These are phyloP conservation scores for Trametes polyzona DNA, from an alignment of 1,284 basidiomycete genomes.

Conservation along the genomic window DNA sequence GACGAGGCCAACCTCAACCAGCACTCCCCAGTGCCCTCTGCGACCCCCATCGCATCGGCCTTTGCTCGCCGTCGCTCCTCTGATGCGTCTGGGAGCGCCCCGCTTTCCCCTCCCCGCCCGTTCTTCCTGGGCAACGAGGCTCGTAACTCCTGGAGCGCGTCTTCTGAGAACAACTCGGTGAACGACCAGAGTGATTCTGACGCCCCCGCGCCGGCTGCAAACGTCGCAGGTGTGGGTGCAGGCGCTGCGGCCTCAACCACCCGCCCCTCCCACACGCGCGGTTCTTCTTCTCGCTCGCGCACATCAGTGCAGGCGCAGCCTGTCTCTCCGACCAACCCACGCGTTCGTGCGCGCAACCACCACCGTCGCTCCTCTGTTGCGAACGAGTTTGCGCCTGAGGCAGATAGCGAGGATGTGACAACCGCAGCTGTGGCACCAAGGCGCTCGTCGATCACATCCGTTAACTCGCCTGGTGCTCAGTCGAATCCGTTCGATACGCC, in stretches of 20 bases:
- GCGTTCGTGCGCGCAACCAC: constrained; percentile 27
- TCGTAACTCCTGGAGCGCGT: constrained; percentile 32
- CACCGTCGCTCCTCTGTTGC: constrained; percentile 30
- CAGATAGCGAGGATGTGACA: constrained; percentile 9
- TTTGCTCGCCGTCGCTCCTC: constrained; percentile 21
- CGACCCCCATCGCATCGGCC: constrained; percentile 26
- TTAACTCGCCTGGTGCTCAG: background rate
- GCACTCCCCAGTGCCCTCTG: constrained; percentile 13
- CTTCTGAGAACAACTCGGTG: constrained; percentile 21
- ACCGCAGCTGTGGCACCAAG: constrained; percentile 9
- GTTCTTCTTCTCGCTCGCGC: constrained; percentile 8
- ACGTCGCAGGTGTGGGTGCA: constrained; percentile 19
- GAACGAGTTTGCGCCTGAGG: constrained; percentile 27
- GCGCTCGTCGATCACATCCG: constrained; percentile 7
- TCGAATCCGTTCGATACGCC: constrained; percentile 34
- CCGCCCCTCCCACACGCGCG: background rate
- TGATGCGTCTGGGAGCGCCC: constrained; percentile 5
- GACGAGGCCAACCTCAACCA: constrained; percentile 30
- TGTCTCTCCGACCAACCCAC: constrained; percentile 12
- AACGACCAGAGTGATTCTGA: constrained; percentile 35
- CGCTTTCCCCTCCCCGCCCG: constrained; percentile 27
- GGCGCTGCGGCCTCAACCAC: constrained; percentile 1
- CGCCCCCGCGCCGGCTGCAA: constrained; percentile 18
- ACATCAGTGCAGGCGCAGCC: constrained; percentile 8
- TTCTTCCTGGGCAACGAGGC: constrained; percentile 31